phyloP scores from a whole-genome alignment of 2,329 filamentous ascomycete genomes.

The Nakataea oryzae region DNA sequence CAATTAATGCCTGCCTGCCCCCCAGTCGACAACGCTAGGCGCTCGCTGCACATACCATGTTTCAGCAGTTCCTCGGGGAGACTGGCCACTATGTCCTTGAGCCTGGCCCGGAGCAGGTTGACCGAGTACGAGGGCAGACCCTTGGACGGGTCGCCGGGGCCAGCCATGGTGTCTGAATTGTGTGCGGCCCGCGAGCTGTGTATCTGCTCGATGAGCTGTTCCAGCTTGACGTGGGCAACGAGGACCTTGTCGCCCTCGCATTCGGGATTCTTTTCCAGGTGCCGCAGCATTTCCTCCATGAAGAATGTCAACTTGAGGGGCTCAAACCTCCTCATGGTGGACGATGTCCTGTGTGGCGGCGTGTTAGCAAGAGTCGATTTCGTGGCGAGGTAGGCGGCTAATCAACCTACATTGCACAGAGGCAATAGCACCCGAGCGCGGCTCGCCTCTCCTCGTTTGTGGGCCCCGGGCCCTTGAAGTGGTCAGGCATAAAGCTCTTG shows the following conservation, averaged over 20 bases:
- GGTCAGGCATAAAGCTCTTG: constrained; percentile 5
- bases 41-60: constrained; percentile 11
- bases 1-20: too few relatives aligned
- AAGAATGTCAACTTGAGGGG: constrained; percentile 45
- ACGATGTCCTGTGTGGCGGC: constrained; percentile 13
- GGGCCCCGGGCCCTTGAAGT: constrained; percentile 14
- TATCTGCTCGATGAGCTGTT: constrained; percentile 26
- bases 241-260: constrained; percentile 38
- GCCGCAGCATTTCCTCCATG: constrained; percentile 44
- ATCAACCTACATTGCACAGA: constrained; percentile 23
- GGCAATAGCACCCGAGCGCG: constrained; percentile 32
- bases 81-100: constrained; percentile 13
- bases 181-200: constrained; percentile 12
- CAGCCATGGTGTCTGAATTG: constrained; percentile 7
- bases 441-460: constrained; percentile 39
- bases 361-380: neutral
- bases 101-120: constrained; percentile 13
- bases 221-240: constrained; percentile 26
- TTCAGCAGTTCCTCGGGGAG: constrained; percentile 13
- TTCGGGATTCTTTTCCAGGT: constrained; percentile 33
- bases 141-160: neutral
- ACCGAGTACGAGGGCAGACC: constrained; percentile 13
- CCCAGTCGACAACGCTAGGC: constrained; percentile 6
- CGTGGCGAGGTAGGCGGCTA: neutral
- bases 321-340: constrained; percentile 33